Evolutionary conservation across 2,329 filamentous ascomycete species (phyloP), one percentile per base, ranked within the genome.

Genomic region (Chaetomium strumarium): DNA sequence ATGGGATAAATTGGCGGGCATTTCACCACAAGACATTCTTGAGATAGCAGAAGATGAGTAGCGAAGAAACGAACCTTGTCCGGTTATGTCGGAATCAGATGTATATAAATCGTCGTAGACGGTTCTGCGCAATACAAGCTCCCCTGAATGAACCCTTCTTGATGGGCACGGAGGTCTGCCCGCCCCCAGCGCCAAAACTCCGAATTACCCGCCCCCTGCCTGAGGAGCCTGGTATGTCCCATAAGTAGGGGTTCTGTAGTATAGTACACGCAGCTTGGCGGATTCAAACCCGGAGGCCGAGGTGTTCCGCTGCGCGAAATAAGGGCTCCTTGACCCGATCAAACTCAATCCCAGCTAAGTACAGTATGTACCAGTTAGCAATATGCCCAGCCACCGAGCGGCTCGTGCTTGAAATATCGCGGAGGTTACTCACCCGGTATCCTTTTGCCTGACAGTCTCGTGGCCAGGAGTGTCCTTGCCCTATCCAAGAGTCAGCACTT

Each of bases 361-460:
- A n/a, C n/a, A n/a, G n/a, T n/a, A 16, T n/a, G 14, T n/a, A 3
- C 5, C 12, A 6, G 47, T 53, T 9, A 56, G 51, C 14, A 37
- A 17, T 14, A 34, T 14, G 33, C 33, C 33, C 33, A 34, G 12
- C 13, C 5, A 3, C 33, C 13, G 7, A 9, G 10, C 14, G 8
- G n/a, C 34, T n/a, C 33, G 33, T 14, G 6, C 13, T 16, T 3
- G 16, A 24, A 9, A 9, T 16, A 7, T n/a, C 38, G 1, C n/a
- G 3, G 34, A 14, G 8, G 8, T 9, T n/a, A 66, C 82, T 73
- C 73, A 90, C 86, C 88, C 88, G 59, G 81, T 83, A 59, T 92
- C 86, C 72, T 89, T 92, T 70, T 90, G 85, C 67, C 89, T 78
- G 49, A 84, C 72, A 56, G 91, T 84, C 41, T 77, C 82, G 53